Percentiles rank a stretch among this genome's conserved stretches.
Conservation (phyloP, 2,329 filamentous ascomycete species). For the Xylaria sp. region DNA sequence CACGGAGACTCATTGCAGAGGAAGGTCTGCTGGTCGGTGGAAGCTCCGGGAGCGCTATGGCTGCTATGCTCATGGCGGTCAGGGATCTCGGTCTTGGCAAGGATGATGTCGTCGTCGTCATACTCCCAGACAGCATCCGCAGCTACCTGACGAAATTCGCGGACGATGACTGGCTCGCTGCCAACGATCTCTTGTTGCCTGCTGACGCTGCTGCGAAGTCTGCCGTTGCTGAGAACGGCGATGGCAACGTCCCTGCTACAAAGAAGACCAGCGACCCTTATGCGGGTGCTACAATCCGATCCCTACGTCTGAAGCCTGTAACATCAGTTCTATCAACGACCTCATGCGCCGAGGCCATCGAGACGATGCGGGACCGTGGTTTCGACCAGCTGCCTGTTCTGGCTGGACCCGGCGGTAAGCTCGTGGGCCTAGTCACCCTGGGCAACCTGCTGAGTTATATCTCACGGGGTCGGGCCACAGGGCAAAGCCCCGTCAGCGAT, state of each 20-base stretch:
- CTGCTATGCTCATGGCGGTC: conserved; percentile 79
- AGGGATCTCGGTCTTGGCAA: conserved; percentile 81
- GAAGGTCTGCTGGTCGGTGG: conserved; percentile 94
- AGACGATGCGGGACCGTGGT: conserved; percentile 97
- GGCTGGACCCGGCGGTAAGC: conserved; percentile 71
- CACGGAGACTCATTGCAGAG: conserved; percentile 90
- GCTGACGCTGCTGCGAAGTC: conserved; percentile 59
- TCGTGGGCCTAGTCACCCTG: conserved; percentile 93
- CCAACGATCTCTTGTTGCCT: conserved; percentile 87
- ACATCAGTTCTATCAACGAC: conserved; percentile 81
- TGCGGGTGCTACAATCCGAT: conserved; percentile 79
- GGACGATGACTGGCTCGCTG: conserved; percentile 98
- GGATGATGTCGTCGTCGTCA: conserved; percentile 88
- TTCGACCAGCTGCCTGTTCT: conserved; percentile 98
- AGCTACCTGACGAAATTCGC: conserved; percentile 99
- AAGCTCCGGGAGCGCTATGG: conserved; percentile 91
- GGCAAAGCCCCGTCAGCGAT: conserved; percentile 78
- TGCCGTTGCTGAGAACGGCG: conserved; percentile 50
- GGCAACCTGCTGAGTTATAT: conserved; percentile 95
- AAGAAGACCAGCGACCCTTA: conserved; percentile 72
- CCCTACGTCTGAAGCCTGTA: conserved; percentile 91
- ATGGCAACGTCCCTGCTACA: conserved; percentile 39
- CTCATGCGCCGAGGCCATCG: conserved; percentile 86
- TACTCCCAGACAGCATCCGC: conserved; percentile 94
- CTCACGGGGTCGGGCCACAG: conserved; percentile 81